Base-by-base conservation (phyloP, 2,329 filamentous ascomycete genomes). In the Tolypocladium amazonense region DNA sequence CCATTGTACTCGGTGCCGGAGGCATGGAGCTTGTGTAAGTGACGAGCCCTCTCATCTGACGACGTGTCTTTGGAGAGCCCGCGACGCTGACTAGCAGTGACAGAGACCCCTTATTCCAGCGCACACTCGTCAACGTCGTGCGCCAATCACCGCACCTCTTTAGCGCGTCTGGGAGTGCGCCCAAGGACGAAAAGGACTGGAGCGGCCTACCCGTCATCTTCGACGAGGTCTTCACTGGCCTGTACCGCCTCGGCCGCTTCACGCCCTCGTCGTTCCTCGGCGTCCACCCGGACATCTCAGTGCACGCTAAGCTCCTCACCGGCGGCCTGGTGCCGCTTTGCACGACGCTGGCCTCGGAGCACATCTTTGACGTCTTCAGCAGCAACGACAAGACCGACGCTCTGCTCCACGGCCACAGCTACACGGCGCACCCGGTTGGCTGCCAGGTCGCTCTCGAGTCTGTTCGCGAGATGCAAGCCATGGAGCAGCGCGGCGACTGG, bases 221-320 rank as follows among this genome's bases (percentile, higher is more conserved):
- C 64, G 90, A 96, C 69, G 91, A 95, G 70, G 90, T 95, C 41
- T 95, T 96, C 73, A 93, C 90, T 0, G 90, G 90, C 1, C 77
- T 95, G 5, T 92, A 92, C 70, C 88, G 91, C 15, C 84, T 96
- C 0, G 90, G 91, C 2, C 83, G 86, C 45, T 85, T 87, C 68
- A 86, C 83, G 1, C 80, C 89, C 0, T 84, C 88, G 0, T 86
- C 86, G 0, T 89, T 93, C 71, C 80, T 95, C 3, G 77, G 78
- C 6, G 75, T 84, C 0, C 73, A 89, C 38, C 82, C 90, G 0
- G 90, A 95, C 66, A 87, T 95, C 55, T 86, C 86, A 0, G 88
- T 92, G 0, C 88, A 95, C 67, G 91, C 90, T 7, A 95, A 96
- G 71, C 80, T 95, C 0, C 79, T 96, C 2, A 95, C 91, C 0